Conservation (phyloP, 768 basidiomycete genomes). For the Amyloporia xantha region DNA sequence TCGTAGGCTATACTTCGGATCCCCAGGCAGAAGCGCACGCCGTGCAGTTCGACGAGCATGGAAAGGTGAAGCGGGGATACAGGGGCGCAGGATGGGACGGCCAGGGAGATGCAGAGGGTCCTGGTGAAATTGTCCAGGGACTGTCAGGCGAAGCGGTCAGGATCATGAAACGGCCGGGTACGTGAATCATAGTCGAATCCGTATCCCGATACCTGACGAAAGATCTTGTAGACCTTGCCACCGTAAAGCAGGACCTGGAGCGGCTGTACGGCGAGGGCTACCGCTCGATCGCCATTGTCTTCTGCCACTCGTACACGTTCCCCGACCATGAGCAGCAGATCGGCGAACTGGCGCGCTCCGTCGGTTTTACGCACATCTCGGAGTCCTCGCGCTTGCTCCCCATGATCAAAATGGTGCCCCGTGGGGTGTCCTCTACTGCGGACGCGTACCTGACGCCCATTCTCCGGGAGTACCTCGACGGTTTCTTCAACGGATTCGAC, state of each 20-base stretch:
- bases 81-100: slow-evolving; percentile 76
- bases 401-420: slow-evolving; percentile 94
- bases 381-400: slow-evolving; percentile 83
- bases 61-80: slow-evolving; percentile 60
- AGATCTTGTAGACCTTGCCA: slow-evolving; percentile 37
- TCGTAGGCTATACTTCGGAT: slow-evolving; percentile 90
- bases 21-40: slow-evolving; percentile 72
- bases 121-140: slow-evolving; percentile 74
- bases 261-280: slow-evolving; percentile 75
- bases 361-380: slow-evolving; percentile 90
- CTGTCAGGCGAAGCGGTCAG: slow-evolving; percentile 87
- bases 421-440: slow-evolving; percentile 87
- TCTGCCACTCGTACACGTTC: slow-evolving; percentile 90
- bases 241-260: slow-evolving; percentile 56
- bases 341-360: slow-evolving; percentile 61
- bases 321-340: slow-evolving; percentile 77
- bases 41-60: slow-evolving; percentile 68
- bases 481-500: slow-evolving; percentile 89
- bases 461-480: slow-evolving; percentile 75
- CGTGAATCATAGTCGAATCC: slow-evolving; percentile 7
- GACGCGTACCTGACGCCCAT: slow-evolving; percentile 96
- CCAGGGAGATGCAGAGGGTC: slow-evolving; percentile 62
- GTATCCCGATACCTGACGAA: background rate
- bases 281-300: slow-evolving; percentile 80
- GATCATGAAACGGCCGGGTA: slow-evolving; percentile 70